Evolutionary conservation across 2,329 filamentous ascomycete species (phyloP), one percentile per base, ranked within the genome.

Genomic region (Waltergamsia citrina): DNA sequence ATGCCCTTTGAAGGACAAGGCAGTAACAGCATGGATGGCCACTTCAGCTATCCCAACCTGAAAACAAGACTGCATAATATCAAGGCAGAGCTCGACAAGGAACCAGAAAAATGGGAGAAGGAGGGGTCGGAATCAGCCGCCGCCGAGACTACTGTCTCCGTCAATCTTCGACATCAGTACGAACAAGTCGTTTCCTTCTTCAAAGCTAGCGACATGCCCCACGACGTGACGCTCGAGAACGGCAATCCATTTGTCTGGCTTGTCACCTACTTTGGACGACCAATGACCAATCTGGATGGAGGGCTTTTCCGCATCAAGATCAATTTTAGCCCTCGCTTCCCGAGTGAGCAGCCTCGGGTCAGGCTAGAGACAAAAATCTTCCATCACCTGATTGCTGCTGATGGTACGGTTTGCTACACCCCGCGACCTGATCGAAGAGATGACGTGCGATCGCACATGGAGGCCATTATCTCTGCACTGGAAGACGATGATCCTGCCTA

Each of bases 231-330:
- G 36, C 64, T 96, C 6, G 78, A 83, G 20, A 69, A 92, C 42
- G 74, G 69, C 25, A 96, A 95, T 47, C 88, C 90, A 0, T 95
- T 95, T 50, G 69, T 90, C 15, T 96, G 92, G 92, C 58, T 71
- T 15, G 55, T 96, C 39, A 92, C 85, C 2, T 88, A 94, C 53
- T 93, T 95, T 52, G 92, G 92, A 18, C 75, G 81, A 35, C 85
- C 87, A 1, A 93, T 92, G 81, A 94, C 87, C 6, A 87, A 94
- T 45, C 73, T 96, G 3, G 90, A 96, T 46, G 90, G 88, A 12
- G 87, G 90, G 3, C 72, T 96, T 40, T 90, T 96, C 62, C 76
- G 75, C 40, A 81, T 95, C 54, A 81, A 71, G 47, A 67, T 96
- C 36, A 69, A 68, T 48, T 80, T 96, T 48, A 94, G 86, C 47